Conservation (phyloP, 164 flowering plant species). For the grape (Vitis vinifera) region DNA sequence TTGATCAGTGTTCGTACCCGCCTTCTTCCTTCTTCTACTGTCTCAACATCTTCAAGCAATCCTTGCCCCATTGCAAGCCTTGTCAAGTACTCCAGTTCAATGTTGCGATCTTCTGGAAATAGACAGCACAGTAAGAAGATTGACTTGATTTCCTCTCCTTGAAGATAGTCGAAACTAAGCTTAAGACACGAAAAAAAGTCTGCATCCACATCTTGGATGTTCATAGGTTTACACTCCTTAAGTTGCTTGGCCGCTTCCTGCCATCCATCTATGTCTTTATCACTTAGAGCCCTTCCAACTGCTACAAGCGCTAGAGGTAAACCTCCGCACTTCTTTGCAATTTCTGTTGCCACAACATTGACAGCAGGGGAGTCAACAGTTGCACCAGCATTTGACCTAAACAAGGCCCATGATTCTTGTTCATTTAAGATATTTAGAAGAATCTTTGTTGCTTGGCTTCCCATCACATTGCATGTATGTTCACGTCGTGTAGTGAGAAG, state of each 20-base stretch:
- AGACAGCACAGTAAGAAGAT: constrained; percentile 1
- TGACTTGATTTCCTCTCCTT: background rate
- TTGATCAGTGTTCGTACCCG: background rate
- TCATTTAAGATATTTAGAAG: background rate
- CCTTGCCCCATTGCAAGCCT: background rate
- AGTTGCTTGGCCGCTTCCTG: background rate
- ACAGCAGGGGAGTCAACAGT: background rate
- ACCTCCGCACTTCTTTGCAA: background rate
- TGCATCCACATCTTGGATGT: background rate
- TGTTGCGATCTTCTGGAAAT: background rate
- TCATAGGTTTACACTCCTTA: background rate
- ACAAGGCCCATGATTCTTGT: background rate
- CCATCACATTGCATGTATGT: background rate
- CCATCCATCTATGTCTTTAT: background rate
- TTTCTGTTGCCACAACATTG: background rate
- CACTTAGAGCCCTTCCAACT: background rate
- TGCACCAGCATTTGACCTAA: background rate
- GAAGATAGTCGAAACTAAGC: background rate
- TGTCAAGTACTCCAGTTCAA: background rate
- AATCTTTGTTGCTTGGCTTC: background rate
- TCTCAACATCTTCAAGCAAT: background rate
- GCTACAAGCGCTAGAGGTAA: background rate
- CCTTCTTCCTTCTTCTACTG: constrained; percentile 1
- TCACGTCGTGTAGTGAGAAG: background rate
- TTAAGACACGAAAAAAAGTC: background rate